These are phyloP conservation scores for Aurantiochytrium sp. DNA, from an alignment of 108 stramenopile genomes.

Conservation along the genomic window DNA sequence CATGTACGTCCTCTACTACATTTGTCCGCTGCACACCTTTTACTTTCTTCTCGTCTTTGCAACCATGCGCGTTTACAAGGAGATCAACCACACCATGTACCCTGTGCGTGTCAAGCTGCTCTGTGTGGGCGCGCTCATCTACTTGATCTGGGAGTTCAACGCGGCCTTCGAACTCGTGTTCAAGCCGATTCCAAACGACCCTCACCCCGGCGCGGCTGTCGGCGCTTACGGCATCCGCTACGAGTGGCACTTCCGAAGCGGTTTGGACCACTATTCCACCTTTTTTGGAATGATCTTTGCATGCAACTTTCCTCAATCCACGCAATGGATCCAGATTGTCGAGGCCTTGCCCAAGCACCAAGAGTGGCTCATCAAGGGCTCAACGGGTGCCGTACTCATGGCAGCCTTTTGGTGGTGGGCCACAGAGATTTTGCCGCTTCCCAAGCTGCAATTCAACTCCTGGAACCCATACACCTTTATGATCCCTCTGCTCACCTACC, in stretches of 20 bases:
- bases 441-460: slow-evolving; percentile 77
- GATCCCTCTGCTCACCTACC: slow-evolving; percentile 78
- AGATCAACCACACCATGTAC: slow-evolving; percentile 73
- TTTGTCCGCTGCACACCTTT: slow-evolving; percentile 93
- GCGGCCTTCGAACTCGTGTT: slow-evolving; percentile 65
- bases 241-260: slow-evolving; percentile 94
- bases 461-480: slow-evolving; percentile 91
- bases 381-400: slow-evolving; percentile 49
- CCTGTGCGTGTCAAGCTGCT: slow-evolving; percentile 77
- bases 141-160: slow-evolving; percentile 75
- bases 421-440: slow-evolving; percentile 59
- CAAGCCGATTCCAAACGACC: slow-evolving; percentile 64
- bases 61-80: slow-evolving; percentile 66
- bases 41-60: slow-evolving; percentile 89
- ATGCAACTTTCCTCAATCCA: slow-evolving; percentile 77
- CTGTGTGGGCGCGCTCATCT: slow-evolving; percentile 67
- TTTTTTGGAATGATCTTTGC: slow-evolving; percentile 93
- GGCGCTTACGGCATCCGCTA: slow-evolving; percentile 63
- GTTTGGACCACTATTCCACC: slow-evolving; percentile 88
- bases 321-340: slow-evolving; percentile 70
- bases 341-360: slow-evolving; percentile 50
- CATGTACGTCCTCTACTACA: slow-evolving; percentile 93
- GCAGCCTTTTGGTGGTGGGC: slow-evolving; percentile 63
- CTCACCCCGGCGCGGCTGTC: slow-evolving; percentile 65
- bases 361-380: slow-evolving; percentile 56